Base-by-base conservation (phyloP, 352 stramenopile genomes). In the Phytophthora melonis region DNA sequence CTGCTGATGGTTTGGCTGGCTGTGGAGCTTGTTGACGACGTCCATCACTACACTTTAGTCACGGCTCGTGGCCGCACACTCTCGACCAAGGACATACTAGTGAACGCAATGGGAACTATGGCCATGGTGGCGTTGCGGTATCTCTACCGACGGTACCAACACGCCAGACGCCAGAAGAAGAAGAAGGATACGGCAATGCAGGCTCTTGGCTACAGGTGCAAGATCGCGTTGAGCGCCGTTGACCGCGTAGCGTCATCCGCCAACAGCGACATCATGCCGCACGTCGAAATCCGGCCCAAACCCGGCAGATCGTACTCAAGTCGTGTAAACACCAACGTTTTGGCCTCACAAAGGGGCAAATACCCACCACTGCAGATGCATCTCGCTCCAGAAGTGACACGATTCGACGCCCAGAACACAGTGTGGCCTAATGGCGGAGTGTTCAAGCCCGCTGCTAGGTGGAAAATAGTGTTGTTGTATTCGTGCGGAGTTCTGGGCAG, bases 31-130 rank as follows among this genome's bases (percentile, higher is more conserved):
- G 49, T 73, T 18, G 58, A 73, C 21, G 47, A 63, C 2, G 57
- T 66, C 0, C 62, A 71, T 3, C 63, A 75, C 39, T 67, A 61
- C 30, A 9, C n/a, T 5, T 34, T 75, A 7, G 18, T 67, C 8
- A 60, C n/a, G 19, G 27, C 69, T 55, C 23, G 34, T 4, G 43
- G 32, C 2, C 63, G 52, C 5, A 45, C 49, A 5, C 32, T 76
- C 23, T 68, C 63, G 5, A 76, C 63, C 5, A 76, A 76, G 59
- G 69, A 76, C 10, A 23, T 72, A 36, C n/a, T 76, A 16, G 41
- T 16, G 3, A 76, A 76, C 32, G 43, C 27, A 5, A 34, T 68
- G 3, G 69, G 49, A 19, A 76, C 69, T 2, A 68, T 76, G 62
- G 53, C 52, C 1, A 76, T 66, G 47, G 19, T 76, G 43, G 55